Percentiles rank a stretch among this genome's conserved stretches.
phyloP scores from a whole-genome alignment of 805 yeast species.

The Candida sithepensis region DNA sequence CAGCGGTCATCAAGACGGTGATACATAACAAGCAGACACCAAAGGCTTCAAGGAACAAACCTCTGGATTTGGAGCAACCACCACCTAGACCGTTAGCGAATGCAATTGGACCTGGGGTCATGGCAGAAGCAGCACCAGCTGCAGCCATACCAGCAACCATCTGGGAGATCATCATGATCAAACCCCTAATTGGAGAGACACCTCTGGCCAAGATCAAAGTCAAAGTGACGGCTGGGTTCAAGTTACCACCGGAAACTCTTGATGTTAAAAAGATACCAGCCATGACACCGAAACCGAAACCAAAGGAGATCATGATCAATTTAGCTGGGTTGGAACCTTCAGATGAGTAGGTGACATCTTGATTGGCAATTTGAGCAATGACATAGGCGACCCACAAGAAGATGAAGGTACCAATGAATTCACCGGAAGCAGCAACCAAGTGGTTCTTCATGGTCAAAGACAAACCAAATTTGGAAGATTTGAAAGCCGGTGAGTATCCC shows the following conservation, averaged over 20 bases:
- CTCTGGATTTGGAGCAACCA: conserved; percentile 69
- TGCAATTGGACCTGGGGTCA: conserved; percentile 76
- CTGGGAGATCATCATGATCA: conserved; percentile 63
- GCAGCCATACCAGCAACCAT: conserved; percentile 87
- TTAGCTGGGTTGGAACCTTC: conserved; percentile 52
- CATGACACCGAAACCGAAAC: conserved; percentile 84
- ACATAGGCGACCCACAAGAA: conserved; percentile 79
- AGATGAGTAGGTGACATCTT: conserved; percentile 29
- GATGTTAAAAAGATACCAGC: conserved; percentile 64
- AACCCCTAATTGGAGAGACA: conserved; percentile 67
- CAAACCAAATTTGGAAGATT: conserved; percentile 34
- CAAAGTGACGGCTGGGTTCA: conserved; percentile 85
- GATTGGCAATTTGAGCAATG: conserved; percentile 78
- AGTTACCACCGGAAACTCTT: conserved; percentile 83
- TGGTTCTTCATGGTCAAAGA: conserved; percentile 52
- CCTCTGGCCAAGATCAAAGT: conserved; percentile 71
- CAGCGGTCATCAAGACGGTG: conserved; percentile 79
- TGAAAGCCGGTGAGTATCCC: conserved; percentile 39
- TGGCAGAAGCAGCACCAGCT: conserved; percentile 81
- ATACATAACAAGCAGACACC: conserved; percentile 70
- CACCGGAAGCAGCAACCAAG: conserved; percentile 67
- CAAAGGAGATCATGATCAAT: conserved; percentile 75
- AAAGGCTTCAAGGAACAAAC: conserved; percentile 77
- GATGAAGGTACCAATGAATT: conserved; percentile 81
- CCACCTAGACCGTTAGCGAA: conserved; percentile 72